Conservation (phyloP, 164 flowering plant species). For the Tetrastigma voinierianum region DNA sequence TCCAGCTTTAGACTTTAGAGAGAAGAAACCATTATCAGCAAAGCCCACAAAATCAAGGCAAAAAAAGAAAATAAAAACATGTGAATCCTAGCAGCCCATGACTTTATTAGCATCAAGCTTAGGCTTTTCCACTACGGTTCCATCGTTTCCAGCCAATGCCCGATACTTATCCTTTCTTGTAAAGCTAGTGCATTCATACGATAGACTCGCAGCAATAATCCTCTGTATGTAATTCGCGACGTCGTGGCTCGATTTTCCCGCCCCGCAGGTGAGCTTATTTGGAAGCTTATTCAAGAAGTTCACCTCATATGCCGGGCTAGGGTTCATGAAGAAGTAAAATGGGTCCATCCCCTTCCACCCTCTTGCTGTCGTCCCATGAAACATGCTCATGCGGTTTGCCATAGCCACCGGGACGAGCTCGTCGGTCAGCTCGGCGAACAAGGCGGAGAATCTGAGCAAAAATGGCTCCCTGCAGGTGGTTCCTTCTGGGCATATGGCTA, state of each 20-base stretch:
- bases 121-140: too few relatives aligned
- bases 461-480: conserved; percentile 33
- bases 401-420: conserved; percentile 27
- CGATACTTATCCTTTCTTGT: conserved; percentile 65
- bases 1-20: too few relatives aligned
- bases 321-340: conserved; percentile 21
- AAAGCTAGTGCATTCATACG: conserved; percentile 53
- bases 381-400: conserved; percentile 19
- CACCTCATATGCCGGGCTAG: conserved; percentile 4
- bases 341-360: conserved; percentile 30
- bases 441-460: conserved; percentile 23
- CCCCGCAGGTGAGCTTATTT: background rate
- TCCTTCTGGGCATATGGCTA: conserved; percentile 32
- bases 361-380: conserved; percentile 31
- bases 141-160: conserved; percentile 47
- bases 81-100: too few relatives aligned
- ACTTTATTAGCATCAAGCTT: too few relatives aligned
- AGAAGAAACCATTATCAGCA: too few relatives aligned
- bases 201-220: conserved; percentile 37
- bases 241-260: conserved; percentile 43
- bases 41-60: too few relatives aligned
- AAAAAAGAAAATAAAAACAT: too few relatives aligned
- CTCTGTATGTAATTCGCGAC: conserved; percentile 64
- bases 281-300: conserved; percentile 10
- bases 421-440: conserved; percentile 25